Evolutionary conservation across 1,284 basidiomycete species (phyloP), one percentile per base, ranked within the genome.

Genomic region (Trichosporon sp.): DNA sequence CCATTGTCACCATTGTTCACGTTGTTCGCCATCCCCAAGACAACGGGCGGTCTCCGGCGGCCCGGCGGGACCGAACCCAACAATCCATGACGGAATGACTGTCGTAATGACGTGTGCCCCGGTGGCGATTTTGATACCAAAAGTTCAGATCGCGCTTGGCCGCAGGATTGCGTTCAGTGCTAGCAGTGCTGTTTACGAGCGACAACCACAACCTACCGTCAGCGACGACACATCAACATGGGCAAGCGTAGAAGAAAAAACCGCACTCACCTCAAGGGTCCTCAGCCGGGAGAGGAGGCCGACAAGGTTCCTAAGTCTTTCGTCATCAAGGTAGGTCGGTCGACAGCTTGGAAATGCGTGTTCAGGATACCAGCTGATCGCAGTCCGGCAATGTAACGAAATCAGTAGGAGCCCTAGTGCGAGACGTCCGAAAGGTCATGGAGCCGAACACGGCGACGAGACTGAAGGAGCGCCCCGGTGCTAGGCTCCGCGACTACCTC

Each of bases 381-480:
- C 67, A 83, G 80, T 92, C 95, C 83, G 96, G 96, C 56, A 89
- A 90, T 70, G 95, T 98, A 34, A 95, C 95, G 15, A 86, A 88
- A 67, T 92, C 92, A n/a, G 87, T 97, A 65, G 85, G 89, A 3
- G 91, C 93, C 75, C 89, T 99, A 34, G 95, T 98, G 15, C 88
- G 91, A 65, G 97, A 99, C 83, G 86, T 98, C 77, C 87, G 97
- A 75, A 92, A 92, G 82, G 91, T 97, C 72, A 94, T 99, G 92
- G 97, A 99, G 83, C 97, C 97, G 70, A 95, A 98, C 81, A 99
- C 97, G 23, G 97, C 96, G 6, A 91, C 90, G 70, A 87, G 95
- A 64, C 87, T 99, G 21, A 89, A 86, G 84, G 96, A 99, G 87
- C 87, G 95, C 47, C 90, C 90, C 70, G 88, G 91, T 65, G 98